Evolutionary conservation across 106 monocot species (phyloP).

Genomic region (Acanthochlamys bracteata): DNA sequence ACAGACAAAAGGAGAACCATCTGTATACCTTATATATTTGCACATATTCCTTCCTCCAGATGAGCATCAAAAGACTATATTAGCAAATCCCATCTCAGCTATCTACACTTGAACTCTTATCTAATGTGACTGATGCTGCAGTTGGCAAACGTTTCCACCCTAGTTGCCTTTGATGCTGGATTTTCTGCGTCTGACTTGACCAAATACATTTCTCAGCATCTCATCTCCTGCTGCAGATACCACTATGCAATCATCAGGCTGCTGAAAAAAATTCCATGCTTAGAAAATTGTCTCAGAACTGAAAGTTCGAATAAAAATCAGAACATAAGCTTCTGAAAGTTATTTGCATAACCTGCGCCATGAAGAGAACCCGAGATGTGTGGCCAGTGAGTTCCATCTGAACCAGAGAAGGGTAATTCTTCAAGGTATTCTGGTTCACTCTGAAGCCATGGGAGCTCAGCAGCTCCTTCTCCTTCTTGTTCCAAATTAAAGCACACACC

Average conservation of each 20-base stretch:
- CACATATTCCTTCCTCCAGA: too few species aligned
- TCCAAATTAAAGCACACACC: constrained; percentile 53
- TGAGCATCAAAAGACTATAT: too few species aligned
- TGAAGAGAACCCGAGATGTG: constrained; percentile 37
- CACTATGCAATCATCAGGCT: constrained; percentile 51
- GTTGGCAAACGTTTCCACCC: constrained; percentile 25
- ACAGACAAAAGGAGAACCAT: too few species aligned
- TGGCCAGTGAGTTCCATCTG: constrained; percentile 37
- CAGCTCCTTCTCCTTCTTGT: constrained; percentile 56
- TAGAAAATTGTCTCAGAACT: background rate
- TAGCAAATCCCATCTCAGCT: too few species aligned
- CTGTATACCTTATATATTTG: too few species aligned
- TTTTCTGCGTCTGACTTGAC: constrained; percentile 35
- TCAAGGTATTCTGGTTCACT: constrained; percentile 34
- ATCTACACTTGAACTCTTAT: constrained; percentile 2
- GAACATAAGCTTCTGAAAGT: background rate
- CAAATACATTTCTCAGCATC: constrained; percentile 56
- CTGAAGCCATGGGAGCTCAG: constrained; percentile 66
- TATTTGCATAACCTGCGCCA: constrained; percentile 27
- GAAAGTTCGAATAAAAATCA: background rate
- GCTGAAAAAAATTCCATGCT: constrained; percentile 27
- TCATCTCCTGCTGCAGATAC: constrained; percentile 60
- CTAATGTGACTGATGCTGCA: constrained; percentile 29
- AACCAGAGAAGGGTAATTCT: constrained; percentile 35
- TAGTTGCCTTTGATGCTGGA: constrained; percentile 20